These are phyloP conservation scores for Symbiodinium natans DNA, from an alignment of 73 alveolate species.

Conservation along the genomic window DNA sequence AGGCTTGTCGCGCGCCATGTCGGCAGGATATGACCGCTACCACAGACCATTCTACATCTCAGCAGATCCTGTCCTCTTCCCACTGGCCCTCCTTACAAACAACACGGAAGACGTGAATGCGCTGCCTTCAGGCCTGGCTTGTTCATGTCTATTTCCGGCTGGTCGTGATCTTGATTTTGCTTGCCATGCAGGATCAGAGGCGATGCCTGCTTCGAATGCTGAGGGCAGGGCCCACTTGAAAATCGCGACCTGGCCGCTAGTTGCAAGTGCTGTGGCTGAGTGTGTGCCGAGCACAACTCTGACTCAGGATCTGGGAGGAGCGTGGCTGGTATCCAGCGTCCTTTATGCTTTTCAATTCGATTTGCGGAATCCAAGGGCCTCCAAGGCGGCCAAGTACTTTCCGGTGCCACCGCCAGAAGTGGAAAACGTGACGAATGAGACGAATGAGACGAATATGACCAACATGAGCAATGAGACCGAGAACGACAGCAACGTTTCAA, in stretches of 20 bases:
- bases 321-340: background rate
- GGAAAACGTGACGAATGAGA: background rate
- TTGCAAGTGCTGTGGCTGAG: no score
- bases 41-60: conserved; percentile 33
- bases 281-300: no score
- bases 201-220: background rate
- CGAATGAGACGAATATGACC: background rate
- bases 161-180: background rate
- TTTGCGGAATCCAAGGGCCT: conserved; percentile 17
- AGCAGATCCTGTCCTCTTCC: conserved; percentile 33
- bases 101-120: background rate
- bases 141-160: background rate
- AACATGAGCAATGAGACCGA: background rate
- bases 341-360: conserved; percentile 55
- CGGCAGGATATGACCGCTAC: conserved; percentile 59
- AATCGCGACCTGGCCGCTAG: background rate
- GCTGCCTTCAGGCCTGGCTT: background rate
- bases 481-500: background rate
- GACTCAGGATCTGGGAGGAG: background rate
- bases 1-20: background rate
- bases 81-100: background rate
- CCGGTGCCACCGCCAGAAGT: background rate
- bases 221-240: background rate
- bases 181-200: background rate
- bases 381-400: conserved; percentile 24